A percentile compares a stretch with the other conserved stretches of the same genome.
phyloP scores from a whole-genome alignment of 2,329 filamentous ascomycete genomes.

The Dendrostoma leiphaemia region DNA sequence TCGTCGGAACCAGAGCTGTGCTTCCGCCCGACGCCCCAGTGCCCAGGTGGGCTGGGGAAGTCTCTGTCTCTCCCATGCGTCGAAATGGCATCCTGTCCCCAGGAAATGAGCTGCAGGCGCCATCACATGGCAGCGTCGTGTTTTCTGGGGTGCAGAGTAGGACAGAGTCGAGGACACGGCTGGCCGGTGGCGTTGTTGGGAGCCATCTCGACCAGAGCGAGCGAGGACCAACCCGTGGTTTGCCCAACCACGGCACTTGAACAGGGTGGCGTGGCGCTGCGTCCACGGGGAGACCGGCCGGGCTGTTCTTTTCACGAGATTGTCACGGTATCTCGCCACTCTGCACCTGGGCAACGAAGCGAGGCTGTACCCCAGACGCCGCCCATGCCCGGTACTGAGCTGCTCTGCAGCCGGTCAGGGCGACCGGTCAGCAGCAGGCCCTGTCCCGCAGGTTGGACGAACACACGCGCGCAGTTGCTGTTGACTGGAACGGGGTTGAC shows the following conservation, averaged over 20 bases:
- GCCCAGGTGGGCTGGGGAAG: not conserved
- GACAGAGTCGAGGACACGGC: not conserved
- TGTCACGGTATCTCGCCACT: too few relatives aligned
- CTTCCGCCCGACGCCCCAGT: not conserved
- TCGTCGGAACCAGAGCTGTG: not conserved
- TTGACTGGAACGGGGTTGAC: too few relatives aligned
- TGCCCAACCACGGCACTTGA: too few relatives aligned
- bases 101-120: not conserved
- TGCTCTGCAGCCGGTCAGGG: not conserved
- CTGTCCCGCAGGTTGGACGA: not conserved
- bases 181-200: not conserved
- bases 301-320: too few relatives aligned
- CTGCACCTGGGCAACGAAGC: too few relatives aligned
- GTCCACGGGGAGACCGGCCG: too few relatives aligned
- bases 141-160: slow-evolving; percentile 5
- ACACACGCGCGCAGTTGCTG: too few relatives aligned
- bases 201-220: not conserved
- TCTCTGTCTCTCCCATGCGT: too few relatives aligned
- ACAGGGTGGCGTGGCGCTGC: too few relatives aligned
- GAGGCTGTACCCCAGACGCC: not conserved
- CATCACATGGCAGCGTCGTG: slow-evolving; percentile 2
- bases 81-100: too few relatives aligned
- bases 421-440: not conserved
- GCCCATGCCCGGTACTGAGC: not conserved
- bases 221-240: too few relatives aligned